A percentile compares a stretch with the other conserved stretches of the same genome.
Conservation (phyloP, 2,329 filamentous ascomycete genomes). For the Leptographium flavum region DNA sequence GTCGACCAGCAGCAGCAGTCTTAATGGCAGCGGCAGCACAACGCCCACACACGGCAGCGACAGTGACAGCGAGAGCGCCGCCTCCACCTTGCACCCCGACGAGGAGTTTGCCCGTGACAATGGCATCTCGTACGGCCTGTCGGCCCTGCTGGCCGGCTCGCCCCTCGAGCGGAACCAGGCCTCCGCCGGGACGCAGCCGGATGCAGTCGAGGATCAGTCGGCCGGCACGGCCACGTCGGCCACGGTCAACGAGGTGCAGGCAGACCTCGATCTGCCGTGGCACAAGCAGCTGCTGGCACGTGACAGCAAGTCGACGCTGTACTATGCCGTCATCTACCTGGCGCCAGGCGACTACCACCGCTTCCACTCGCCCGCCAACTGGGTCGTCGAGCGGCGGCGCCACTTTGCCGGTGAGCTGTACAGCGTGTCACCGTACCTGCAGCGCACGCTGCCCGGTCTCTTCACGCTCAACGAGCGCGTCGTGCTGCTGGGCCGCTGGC, state of each 20-base stretch:
- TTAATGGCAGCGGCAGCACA: not conserved
- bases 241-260: conserved; percentile 61
- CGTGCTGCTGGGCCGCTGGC: conserved; percentile 84
- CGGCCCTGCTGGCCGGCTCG: conserved; percentile 69
- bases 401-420: conserved; percentile 96
- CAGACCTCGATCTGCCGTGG: conserved; percentile 69
- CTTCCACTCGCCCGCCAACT: conserved; percentile 89
- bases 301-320: conserved; percentile 53
- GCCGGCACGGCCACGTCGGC: conserved; percentile 52
- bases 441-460: conserved; percentile 79
- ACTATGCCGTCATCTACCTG: conserved; percentile 91
- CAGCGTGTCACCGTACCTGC: conserved; percentile 87
- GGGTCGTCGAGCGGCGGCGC: conserved; percentile 88
- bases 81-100: conserved; percentile 45
- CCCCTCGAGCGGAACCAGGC: conserved; percentile 26
- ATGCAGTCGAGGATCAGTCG: conserved; percentile 57
- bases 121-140: conserved; percentile 85
- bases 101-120: conserved; percentile 92
- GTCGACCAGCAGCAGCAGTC: conserved; percentile 9
- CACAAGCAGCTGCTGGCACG: conserved; percentile 49
- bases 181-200: not conserved
- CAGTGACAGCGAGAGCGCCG: conserved; percentile 45
- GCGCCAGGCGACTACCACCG: conserved; percentile 97
- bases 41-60: conserved; percentile 7
- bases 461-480: conserved; percentile 97